Evolutionary conservation across 345 rosid genomes (phyloP).

Genomic region (Mangifera indica): DNA sequence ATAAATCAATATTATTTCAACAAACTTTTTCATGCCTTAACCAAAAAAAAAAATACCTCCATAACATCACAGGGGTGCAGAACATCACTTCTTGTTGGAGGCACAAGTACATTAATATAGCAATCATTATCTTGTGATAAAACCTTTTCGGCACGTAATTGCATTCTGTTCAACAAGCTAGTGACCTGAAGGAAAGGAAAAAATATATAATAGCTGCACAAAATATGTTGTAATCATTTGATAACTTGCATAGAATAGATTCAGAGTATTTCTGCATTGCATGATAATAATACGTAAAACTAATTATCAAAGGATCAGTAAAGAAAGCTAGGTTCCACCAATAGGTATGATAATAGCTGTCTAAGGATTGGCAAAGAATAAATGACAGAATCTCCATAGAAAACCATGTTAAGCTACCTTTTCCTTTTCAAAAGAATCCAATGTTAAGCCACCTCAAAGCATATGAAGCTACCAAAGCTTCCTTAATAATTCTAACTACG

Average conservation of each 20-base stretch:
- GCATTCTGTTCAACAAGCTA: slow-evolving; percentile 70
- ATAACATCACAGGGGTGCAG: slow-evolving; percentile 92
- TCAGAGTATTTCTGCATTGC: background rate
- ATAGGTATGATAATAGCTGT: background rate
- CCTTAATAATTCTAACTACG: no score
- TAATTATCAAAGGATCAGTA: background rate
- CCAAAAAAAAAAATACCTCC: slow-evolving; percentile 54
- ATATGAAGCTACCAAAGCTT: no score
- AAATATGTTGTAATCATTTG: background rate
- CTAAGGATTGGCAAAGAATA: no score
- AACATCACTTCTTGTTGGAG: slow-evolving; percentile 87
- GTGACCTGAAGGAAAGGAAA: slow-evolving; percentile 50
- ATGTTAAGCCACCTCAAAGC: no score
- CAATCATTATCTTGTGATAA: slow-evolving; percentile 32
- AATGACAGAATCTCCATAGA: no score
- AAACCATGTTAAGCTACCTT: no score
- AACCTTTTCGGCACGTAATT: slow-evolving; percentile 53
- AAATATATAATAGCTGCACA: slow-evolving; percentile 7
- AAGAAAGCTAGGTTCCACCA: slow-evolving; percentile 6
- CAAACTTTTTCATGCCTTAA: no score
- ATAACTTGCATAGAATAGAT: background rate
- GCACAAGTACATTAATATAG: slow-evolving; percentile 59
- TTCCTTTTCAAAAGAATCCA: no score
- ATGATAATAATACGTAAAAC: slow-evolving; percentile 1
- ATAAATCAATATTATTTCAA: no score